Evolutionary conservation across 2,329 filamentous ascomycete species (phyloP), one percentile per base, ranked within the genome.

Genomic region (Aureobasidium sp.): DNA sequence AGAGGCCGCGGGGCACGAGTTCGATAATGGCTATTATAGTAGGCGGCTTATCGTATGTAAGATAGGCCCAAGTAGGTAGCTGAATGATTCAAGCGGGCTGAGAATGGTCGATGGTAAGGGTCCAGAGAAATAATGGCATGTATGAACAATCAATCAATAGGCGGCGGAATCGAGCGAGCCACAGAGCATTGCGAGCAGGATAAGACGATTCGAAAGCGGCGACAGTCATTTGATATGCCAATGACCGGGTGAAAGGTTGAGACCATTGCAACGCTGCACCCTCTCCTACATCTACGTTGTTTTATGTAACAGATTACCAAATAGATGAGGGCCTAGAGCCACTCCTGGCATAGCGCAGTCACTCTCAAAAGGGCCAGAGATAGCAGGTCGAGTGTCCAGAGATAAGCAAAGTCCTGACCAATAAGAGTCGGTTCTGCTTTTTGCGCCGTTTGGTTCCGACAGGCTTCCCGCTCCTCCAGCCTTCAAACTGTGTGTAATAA

Each of bases 131-230:
- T 21, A 15, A 61, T 39, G 44, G 54, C 32, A 39, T 13, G 11
- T 30, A 16, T 21, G 58, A 39, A 55, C 54, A 54, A 55, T 66
- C 67, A 21, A 21, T 21, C 21, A 21, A 21, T 21, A 69, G 60
- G 65, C 65, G 62, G 66, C 64, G 63, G 66, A 66, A 61, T 69
- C 67, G 55, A 67, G 64, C 49, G 66, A 64, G 47, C 64, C 68
- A 62, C 67, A 69, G 32, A 73, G 67, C 50, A 69, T 67, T 57
- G 68, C 64, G 54, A 73, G 66, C 61, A 74, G 68, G 60, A 73
- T 66, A 63, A 73, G 70, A 63, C 71, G 63, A 61, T 21, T 70
- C 63, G 61, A 69, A 68, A 32, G 71, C 70, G 64, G 65, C 70
- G 45, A 71, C 65, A 67, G 71, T 73, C 72, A 74, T 74, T 72